Evolutionary conservation across 208 protist species (phyloP).

Genomic region (Phytomonas sp.): DNA sequence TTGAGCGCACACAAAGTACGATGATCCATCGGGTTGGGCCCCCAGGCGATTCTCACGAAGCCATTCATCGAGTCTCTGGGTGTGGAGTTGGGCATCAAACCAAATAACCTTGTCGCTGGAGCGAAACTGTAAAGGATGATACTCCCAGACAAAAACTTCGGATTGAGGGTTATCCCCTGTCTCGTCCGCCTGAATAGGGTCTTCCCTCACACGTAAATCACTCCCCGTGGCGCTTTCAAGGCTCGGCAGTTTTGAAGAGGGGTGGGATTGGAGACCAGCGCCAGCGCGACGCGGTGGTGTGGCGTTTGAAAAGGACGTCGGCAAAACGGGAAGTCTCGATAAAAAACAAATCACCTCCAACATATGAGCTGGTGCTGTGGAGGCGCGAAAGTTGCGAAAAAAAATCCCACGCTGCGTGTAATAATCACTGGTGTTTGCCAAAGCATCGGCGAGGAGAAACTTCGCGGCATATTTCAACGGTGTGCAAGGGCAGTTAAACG

Average conservation of each 20-base stretch:
- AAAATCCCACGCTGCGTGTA: conserved; percentile 14
- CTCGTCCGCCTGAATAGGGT: neutral
- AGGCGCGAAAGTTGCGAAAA: conserved; percentile 16
- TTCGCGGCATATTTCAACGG: conserved; percentile 46
- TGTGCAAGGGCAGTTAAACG: conserved; percentile 67
- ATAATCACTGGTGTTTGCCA: conserved; percentile 16
- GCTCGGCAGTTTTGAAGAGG: neutral
- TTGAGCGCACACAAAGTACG: neutral
- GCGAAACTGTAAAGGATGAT: neutral
- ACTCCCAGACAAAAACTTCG: neutral
- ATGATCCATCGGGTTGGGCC: neutral
- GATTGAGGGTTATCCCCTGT: neutral
- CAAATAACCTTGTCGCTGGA: neutral
- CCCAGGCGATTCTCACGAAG: neutral
- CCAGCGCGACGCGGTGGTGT: neutral
- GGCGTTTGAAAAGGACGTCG: neutral
- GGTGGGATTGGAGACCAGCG: neutral
- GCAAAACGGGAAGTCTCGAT: conserved; percentile 2
- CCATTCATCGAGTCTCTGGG: neutral
- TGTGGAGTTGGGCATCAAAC: neutral
- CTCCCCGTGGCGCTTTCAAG: neutral
- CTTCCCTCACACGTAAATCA: neutral
- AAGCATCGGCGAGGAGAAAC: conserved; percentile 41
- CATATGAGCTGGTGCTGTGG: conserved; percentile 11
- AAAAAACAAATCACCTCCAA: neutral